Conservation (phyloP, 2,329 filamentous ascomycete species). For the Fusarium sublunatum region DNA sequence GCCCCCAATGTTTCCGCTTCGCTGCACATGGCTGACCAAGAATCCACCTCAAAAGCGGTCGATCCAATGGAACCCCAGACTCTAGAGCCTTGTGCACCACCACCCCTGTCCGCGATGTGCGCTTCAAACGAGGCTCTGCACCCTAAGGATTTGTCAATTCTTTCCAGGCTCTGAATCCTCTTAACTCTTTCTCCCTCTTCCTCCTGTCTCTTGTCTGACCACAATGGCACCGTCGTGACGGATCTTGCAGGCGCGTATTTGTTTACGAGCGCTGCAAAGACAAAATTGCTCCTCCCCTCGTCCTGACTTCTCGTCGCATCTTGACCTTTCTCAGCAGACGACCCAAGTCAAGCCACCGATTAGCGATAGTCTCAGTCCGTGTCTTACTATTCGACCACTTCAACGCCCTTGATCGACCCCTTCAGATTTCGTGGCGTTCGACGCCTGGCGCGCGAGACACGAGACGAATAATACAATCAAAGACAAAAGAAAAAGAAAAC, state of each 20-base stretch:
- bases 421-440: neutral
- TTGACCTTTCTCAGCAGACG: slow-evolving; percentile 2
- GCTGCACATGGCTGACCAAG: slow-evolving; percentile 7
- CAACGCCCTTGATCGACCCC: neutral
- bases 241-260: slow-evolving; percentile 7
- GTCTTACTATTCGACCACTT: neutral
- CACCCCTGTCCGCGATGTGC: slow-evolving; percentile 25
- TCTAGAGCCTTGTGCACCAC: slow-evolving; percentile 24
- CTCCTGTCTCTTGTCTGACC: neutral
- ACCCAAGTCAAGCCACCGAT: neutral
- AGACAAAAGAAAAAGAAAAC: neutral
- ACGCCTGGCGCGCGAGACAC: neutral
- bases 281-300: slow-evolving; percentile 2
- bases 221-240: slow-evolving; percentile 26
- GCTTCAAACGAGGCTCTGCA: slow-evolving; percentile 35
- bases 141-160: slow-evolving; percentile 6
- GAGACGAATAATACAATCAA: slow-evolving; percentile 13
- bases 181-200: slow-evolving; percentile 3
- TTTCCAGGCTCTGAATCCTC: slow-evolving; percentile 1
- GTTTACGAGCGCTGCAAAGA: slow-evolving; percentile 1
- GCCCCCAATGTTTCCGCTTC: slow-evolving; percentile 18
- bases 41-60: slow-evolving; percentile 28
- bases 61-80: slow-evolving; percentile 35
- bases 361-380: neutral
- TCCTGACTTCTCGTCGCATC: neutral